These are phyloP conservation scores for Paramecium pentaurelia DNA, from an alignment of 73 alveolate species.

Conservation along the genomic window DNA sequence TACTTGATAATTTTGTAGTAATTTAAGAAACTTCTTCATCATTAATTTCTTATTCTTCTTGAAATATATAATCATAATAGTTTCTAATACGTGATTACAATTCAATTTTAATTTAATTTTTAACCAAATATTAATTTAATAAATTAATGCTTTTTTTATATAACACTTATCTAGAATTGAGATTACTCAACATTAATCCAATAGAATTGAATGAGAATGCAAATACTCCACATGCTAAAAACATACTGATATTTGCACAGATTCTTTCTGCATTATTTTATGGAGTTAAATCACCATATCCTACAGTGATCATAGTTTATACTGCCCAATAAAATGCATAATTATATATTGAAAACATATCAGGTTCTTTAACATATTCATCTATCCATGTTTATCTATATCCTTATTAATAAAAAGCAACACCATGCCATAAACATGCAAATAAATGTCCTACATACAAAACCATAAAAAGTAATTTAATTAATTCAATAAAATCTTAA, in stretches of 20 bases:
- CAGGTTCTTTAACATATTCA: background rate
- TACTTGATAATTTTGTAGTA: conserved; percentile 14
- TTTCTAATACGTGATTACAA: conserved; percentile 68
- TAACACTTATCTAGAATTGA: conserved; percentile 58
- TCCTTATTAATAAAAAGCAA: conserved; percentile 56
- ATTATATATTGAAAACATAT: conserved; percentile 37
- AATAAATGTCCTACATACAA: conserved; percentile 64
- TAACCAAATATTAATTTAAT: conserved; percentile 64
- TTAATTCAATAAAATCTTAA: conserved; percentile 32
- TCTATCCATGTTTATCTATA: conserved; percentile 64
- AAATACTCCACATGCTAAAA: conserved; percentile 83
- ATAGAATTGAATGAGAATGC: conserved; percentile 84
- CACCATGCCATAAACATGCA: conserved; percentile 71
- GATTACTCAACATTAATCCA: conserved; percentile 67
- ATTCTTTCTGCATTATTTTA: conserved; percentile 67
- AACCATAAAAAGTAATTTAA: conserved; percentile 37
- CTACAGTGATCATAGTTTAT: conserved; percentile 86
- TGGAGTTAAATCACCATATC: conserved; percentile 88
- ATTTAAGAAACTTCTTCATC: conserved; percentile 42
- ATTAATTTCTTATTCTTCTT: conserved; percentile 48
- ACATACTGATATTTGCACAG: conserved; percentile 71
- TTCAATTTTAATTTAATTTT: conserved; percentile 68
- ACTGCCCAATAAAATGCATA: conserved; percentile 75
- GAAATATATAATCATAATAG: conserved; percentile 73
- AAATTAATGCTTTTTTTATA: conserved; percentile 60